A percentile compares a stretch with the other conserved stretches of the same genome.
Evolutionary conservation across 2,329 filamentous ascomycete genomes (phyloP).

Genomic region (Colletotrichum trifolii): DNA sequence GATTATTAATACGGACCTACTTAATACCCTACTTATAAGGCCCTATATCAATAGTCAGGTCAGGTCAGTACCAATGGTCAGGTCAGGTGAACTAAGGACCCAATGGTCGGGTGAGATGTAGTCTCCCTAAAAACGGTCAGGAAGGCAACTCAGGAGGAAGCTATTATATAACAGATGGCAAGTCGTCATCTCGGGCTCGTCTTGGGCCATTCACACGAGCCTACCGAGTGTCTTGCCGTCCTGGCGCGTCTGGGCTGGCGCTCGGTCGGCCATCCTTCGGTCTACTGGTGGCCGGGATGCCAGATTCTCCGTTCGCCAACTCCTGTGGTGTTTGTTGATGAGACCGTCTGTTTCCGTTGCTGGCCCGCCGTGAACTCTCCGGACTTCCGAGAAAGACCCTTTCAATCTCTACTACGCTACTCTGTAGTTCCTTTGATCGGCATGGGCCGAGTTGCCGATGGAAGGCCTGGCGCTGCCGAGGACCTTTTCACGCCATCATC

Average conservation of each 20-base stretch:
- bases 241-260: conserved; percentile 9
- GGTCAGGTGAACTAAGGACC: no score
- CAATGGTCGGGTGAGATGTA: no score
- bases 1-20: no score
- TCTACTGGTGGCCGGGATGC: not conserved
- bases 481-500: no score
- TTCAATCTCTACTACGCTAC: not conserved
- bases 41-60: no score
- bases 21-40: no score
- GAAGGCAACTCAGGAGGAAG: conserved; percentile 1
- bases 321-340: no score
- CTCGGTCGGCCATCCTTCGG: conserved; percentile 13
- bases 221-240: not conserved
- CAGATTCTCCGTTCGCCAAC: no score
- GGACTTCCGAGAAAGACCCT: conserved; percentile 3
- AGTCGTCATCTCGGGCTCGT: conserved; percentile 22
- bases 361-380: not conserved
- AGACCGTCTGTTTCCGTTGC: not conserved
- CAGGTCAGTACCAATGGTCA: no score
- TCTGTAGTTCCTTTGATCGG: no score
- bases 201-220: conserved; percentile 12
- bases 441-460: no score
- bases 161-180: conserved; percentile 35
- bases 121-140: conserved; percentile 17
- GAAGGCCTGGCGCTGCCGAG: no score